Conservation (phyloP, 169 alveolate species). For the Theileria sp. region DNA sequence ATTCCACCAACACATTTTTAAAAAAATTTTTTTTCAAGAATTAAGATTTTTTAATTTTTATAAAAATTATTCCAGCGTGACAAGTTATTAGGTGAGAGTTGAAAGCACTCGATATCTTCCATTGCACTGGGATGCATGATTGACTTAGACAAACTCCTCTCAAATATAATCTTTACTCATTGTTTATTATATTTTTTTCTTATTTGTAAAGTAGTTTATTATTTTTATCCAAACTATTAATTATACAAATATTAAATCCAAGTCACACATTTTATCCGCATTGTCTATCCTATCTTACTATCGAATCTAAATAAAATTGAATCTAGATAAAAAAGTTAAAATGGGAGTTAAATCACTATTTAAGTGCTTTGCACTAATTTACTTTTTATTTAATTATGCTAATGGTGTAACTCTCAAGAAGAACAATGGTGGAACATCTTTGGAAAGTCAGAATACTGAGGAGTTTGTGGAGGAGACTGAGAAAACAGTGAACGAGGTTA, state of each 20-base stretch:
- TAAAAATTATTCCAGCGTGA: not conserved
- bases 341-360: constrained; percentile 12
- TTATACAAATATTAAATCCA: not conserved
- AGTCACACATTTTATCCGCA: not conserved
- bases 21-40: too few species aligned
- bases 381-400: not conserved
- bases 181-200: not conserved
- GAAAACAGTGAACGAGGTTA: constrained; percentile 8
- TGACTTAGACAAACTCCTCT: not conserved
- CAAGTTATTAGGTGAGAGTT: not conserved
- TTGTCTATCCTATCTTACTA: not conserved
- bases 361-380: constrained; percentile 5
- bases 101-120: constrained; percentile 23
- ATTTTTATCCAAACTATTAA: not conserved
- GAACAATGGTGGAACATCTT: not conserved
- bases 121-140: constrained; percentile 38
- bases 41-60: too few species aligned
- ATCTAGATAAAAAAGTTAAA: not conserved
- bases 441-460: constrained; percentile 9
- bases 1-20: not conserved
- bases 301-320: not conserved
- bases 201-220: not conserved
- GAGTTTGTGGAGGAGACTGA: constrained; percentile 6
- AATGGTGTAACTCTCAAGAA: not conserved
- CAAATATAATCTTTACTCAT: not conserved